Percentiles rank a stretch among this genome's conserved stretches.
Conservation (phyloP, 1,284 basidiomycete genomes). For the Rhodotorula sp. region DNA sequence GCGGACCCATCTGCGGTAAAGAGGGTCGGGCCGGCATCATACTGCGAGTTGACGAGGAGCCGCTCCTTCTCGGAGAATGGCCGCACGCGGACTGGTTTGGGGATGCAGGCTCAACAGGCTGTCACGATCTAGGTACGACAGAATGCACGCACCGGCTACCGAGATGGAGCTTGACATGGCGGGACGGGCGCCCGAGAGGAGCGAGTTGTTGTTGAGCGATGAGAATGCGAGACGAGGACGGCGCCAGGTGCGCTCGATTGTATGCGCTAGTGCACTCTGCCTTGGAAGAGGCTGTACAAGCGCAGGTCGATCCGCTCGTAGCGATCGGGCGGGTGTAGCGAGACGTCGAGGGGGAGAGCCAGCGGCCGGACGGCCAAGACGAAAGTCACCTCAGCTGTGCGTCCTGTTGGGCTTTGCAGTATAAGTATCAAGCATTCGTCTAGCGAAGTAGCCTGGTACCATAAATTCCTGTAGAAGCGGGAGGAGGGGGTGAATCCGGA, state of each 20-base stretch:
- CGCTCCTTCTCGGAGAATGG: conserved; percentile 83
- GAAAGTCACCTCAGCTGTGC: too few species aligned
- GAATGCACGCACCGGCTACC: conserved; percentile 66
- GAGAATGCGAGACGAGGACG: background rate
- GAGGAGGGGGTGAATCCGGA: too few species aligned
- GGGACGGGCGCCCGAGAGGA: background rate
- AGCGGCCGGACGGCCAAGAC: too few species aligned
- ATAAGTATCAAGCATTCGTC: too few species aligned
- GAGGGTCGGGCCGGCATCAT: conserved; percentile 32
- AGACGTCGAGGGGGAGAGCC: background rate
- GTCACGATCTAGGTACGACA: background rate
- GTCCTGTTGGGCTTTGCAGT: too few species aligned
- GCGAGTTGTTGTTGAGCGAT: background rate
- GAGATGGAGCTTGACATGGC: conserved; percentile 63
- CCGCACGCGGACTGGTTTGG: conserved; percentile 70
- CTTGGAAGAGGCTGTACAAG: background rate
- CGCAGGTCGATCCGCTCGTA: too few species aligned
- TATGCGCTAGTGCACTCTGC: background rate
- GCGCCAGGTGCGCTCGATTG: background rate
- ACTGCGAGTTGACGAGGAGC: conserved; percentile 60
- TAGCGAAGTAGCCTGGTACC: too few species aligned
- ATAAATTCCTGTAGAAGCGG: too few species aligned
- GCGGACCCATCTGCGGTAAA: conserved; percentile 29
- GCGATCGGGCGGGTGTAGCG: too few species aligned
- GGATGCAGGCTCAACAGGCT: too few species aligned